Base-by-base conservation (phyloP, 768 basidiomycete genomes). In the Cystoderma amianthinum region DNA sequence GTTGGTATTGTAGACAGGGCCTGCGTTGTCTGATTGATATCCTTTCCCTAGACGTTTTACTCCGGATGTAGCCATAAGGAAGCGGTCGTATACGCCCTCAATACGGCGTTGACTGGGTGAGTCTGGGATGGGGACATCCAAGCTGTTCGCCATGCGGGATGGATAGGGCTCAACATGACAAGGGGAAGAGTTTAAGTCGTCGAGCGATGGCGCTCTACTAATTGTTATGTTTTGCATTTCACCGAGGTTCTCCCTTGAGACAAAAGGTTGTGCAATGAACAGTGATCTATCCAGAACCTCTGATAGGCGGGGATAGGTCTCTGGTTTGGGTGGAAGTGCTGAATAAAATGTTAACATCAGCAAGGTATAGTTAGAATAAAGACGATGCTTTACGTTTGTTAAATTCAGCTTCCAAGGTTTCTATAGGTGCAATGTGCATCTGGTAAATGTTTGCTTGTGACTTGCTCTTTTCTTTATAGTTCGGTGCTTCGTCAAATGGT, bases 11-110 rank as follows among this genome's bases (percentile, higher is more conserved):
- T 58, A 58, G 30, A 70, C 53, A 2, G 76, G 68, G 17, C 65
- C 71, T 39, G 61, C 41, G 47, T 74, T 75, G 39, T 85, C 76
- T 2, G 85, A 88, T 58, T 90, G 84, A 50, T 90, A 89, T 5
- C 88, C 87, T 52, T 77, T 80, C 3, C 88, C 88, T 5, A 84
- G 62, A 20, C 86, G 83, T 53, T 81, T 88, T 30, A 91, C 86
- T 19, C 83, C 82, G 2, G 80, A 76, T 1, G 84, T 85, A 9
- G 85, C 81, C 82, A 88, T 85, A 20, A 90, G 67, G 65, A 89
- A 82, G 32, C 82, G 77, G 49, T 91, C 88, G 46, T 90, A 91
- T 13, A 84, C 82, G 42, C 76, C 76, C 62, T 89, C 86, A 19
- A 85, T 53, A 35, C 72, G 76, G 32, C 72, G 78, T 44, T 65